Evolutionary conservation across 192 early-diverging fungal genomes (phyloP), one percentile per base, ranked within the genome.

Genomic region (Entomortierella parvispora): DNA sequence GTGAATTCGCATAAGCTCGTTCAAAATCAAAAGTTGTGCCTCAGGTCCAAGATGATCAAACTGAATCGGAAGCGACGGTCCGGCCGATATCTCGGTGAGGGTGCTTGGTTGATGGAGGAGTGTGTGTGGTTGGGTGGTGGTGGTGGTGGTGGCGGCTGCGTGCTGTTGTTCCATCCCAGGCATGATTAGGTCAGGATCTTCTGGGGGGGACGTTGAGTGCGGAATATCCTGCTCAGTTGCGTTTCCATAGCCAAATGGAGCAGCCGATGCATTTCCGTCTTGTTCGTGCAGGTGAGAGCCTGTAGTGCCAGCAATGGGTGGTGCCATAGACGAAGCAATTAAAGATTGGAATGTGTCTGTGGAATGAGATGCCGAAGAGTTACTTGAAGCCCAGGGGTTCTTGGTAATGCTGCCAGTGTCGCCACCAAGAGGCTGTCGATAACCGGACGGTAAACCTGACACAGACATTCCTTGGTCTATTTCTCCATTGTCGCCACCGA

Each of bases 1-100:
- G 26, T 87, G 70, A n/a, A 80, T 70, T 31, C 82, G 79, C 56
- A 90, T 90, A 58, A 89, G 62, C 64, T 90, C 85, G 70, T 90
- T 89, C 56, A 90, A 71, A 14, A 89, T 89, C 49, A 78, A 65
- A 43, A 88, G 80, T 50, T 90, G 89, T 0, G 86, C 84, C 43
- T 65, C 57, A 1, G 79, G 69, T 2, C 64, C 54, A 65, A 89
- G 71, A 17, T 87, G 83, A 56, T 89, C 86, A 61, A 90, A 90
- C 63, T 88, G 85, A 9, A 83, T 3, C 11, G 62, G 58, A 18
- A 37, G 11, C 23, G 46, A 14, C 18, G 37, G 26, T 22, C 5
- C 34, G 12, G 46, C 9, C 43, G 58, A 3, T 8, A 10, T 59
- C n/a, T n/a, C n/a, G n/a, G n/a, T n/a, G n/a, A n/a, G n/a, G 1